Base-by-base conservation (phyloP, 164 flowering plant genomes). In the Annona squamosa region DNA sequence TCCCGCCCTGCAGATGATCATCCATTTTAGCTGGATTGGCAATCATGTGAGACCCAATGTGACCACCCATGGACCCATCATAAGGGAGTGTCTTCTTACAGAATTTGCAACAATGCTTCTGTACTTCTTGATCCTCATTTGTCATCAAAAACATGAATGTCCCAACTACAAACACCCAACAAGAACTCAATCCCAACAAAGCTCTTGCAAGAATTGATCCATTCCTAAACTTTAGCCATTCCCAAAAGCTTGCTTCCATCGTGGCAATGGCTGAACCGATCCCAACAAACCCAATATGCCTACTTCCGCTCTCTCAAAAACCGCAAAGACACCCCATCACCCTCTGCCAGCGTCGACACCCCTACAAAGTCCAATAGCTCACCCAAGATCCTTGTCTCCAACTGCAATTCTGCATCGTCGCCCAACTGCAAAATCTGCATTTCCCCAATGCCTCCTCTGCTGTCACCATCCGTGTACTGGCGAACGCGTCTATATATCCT, bases 41-140 rank as follows among this genome's bases (percentile, higher is more conserved):
- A 70, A 77, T 82, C 85, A 89, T 70, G 76, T 93, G 98, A 79
- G 96, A 87, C 88, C 97, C 88, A 91, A 90, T 94, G 81, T 94
- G 98, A 65, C 98, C 97, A 16, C 97, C 98, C 71, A 94, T 77
- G 63, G 97, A 91, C 84, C 94, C 89, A 0, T 97, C 98, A 78
- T 89, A 89, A 13, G 82, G 79, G 71, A 91, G 91, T 43, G 80
- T 82, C 82, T 89, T 91, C 76, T 74, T 69, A 81, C 98, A 94
- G 74, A 88, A 82, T 78, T 86, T 91, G 87, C 98, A 94, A 5
- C 80, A 82, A 79, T 91, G 91, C 69, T 74, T 82, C 72, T 73
- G 75, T 26, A 26, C 37, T 69, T 73, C 81, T 81, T 72, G 79
- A 75, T 79, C 79, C 69, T 77, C 83, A 37, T 78, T 84, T 87